Conservation (phyloP, 2,329 filamentous ascomycete genomes). For the Arthrobotrys iridis region DNA sequence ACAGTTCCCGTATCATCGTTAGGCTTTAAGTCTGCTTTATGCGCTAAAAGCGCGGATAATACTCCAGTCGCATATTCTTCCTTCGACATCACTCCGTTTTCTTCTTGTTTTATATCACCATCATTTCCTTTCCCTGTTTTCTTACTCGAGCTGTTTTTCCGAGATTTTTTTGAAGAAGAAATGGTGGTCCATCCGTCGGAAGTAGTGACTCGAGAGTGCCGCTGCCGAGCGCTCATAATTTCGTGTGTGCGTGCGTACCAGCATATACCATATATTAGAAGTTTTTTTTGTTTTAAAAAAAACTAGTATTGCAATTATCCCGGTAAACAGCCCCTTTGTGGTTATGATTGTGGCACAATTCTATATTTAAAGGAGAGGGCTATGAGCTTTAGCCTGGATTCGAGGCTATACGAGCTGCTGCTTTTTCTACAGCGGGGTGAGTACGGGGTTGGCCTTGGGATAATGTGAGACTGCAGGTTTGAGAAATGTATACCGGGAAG, state of each 20-base stretch:
- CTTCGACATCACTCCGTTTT: not conserved
- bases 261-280: too few species aligned
- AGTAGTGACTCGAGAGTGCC: constrained; percentile 37
- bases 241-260: not conserved
- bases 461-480: constrained; percentile 9
- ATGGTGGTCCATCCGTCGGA: constrained; percentile 53
- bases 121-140: not conserved
- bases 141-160: constrained; percentile 17
- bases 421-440: too few species aligned
- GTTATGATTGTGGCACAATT: not conserved
- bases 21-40: constrained; percentile 14
- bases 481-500: constrained; percentile 6
- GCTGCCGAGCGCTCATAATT: constrained; percentile 51
- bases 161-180: not conserved
- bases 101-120: not conserved
- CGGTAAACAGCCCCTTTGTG: too few species aligned
- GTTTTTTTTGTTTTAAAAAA: not conserved
- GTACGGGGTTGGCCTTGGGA: too few species aligned
- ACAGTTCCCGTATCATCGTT: not conserved
- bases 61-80: not conserved
- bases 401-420: too few species aligned
- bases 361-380: too few species aligned
- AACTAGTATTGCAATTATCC: too few species aligned
- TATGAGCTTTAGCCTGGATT: too few species aligned
- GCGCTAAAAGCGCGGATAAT: constrained; percentile 28